Conservation (phyloP, 2,329 filamentous ascomycete genomes). For the Biscogniauxia marginata region DNA sequence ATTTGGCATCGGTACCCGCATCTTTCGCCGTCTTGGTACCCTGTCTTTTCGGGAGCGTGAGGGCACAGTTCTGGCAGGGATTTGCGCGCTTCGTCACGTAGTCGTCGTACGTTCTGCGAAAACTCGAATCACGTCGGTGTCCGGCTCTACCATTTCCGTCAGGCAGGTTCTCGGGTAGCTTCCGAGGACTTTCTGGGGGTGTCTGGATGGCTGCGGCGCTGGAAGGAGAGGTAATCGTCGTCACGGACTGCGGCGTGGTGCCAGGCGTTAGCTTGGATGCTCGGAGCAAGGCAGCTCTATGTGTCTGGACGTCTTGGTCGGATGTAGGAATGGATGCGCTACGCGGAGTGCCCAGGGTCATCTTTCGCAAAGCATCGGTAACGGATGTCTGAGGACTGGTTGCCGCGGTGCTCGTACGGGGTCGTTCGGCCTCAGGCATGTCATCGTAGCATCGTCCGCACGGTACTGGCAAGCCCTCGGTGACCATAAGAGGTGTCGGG, state of each 20-base stretch:
- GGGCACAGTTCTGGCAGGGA: slow-evolving; percentile 67
- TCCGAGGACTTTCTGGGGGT: slow-evolving; percentile 56
- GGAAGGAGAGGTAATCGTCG: slow-evolving; percentile 22
- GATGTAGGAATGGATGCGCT: slow-evolving; percentile 44
- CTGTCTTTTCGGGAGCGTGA: slow-evolving; percentile 58
- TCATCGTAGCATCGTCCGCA: slow-evolving; percentile 60
- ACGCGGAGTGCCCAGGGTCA: slow-evolving; percentile 43
- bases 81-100: slow-evolving; percentile 62
- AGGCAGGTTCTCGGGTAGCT: slow-evolving; percentile 33
- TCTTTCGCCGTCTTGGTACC: slow-evolving; percentile 24
- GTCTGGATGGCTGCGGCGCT: slow-evolving; percentile 51
- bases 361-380: slow-evolving; percentile 47
- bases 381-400: slow-evolving; percentile 39
- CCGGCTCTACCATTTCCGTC: slow-evolving; percentile 20
- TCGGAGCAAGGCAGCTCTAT: slow-evolving; percentile 43
- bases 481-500: slow-evolving; percentile 68
- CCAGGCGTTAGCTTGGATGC: slow-evolving; percentile 32
- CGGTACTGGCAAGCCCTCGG: slow-evolving; percentile 61
- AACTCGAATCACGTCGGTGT: slow-evolving; percentile 55
- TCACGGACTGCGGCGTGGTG: slow-evolving; percentile 6
- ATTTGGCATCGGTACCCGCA: slow-evolving; percentile 27
- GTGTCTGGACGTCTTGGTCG: slow-evolving; percentile 44
- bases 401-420: slow-evolving; percentile 40
- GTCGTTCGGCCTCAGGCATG: slow-evolving; percentile 34
- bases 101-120: slow-evolving; percentile 63